Evolutionary conservation across 176 grass and related monocot genomes (phyloP), one percentile per base, ranked within the genome.

Genomic region (Aegilops bicornis): DNA sequence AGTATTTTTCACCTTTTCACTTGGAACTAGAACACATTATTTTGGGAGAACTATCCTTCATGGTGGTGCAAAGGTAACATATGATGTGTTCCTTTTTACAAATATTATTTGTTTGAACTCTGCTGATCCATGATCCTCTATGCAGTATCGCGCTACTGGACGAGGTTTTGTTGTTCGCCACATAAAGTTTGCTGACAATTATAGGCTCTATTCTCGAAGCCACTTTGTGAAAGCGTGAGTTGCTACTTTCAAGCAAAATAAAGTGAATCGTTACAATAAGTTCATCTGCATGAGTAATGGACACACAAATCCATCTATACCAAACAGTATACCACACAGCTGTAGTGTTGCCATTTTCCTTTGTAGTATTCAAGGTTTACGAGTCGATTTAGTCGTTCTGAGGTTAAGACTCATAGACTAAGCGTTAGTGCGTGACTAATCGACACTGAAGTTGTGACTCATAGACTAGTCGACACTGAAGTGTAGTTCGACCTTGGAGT

Each of bases 141-240:
- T 72, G 64, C 96, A 98, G 96, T 98, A 98, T 90, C 91, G 43
- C 73, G 93, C 93, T 84, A 98, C 96, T 48, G 96, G 96, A 75
- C 89, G 96, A 91, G 96, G 96, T 9, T 98, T 98, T 93, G 96
- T 98, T 91, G 96, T 98, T 54, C 91, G 86, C 3, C 96, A 98
- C 39, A 98, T 98, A 65, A 93, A 93, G 54, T 98, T 98, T 17
- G 96, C 96, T 76, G 96, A 98, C 72, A 98, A 98, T 89, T 98
- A 98, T 80, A 89, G 96, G 19, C 88, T 98, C 22, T 98, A 94
- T 87, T 95, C 96, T 76, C 88, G 96, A 83, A 98, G 96, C 78
- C 96, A 98, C 84, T 98, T 98, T 91, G 96, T 98, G 15, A 98
- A 98, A 90, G 96, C 93, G 96, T 98, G 92, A 90, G 91, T 83